Evolutionary conservation across 2,329 filamentous ascomycete genomes (phyloP), one percentile per base, ranked within the genome.

Genomic region (Chrysosporium keratinophilum): DNA sequence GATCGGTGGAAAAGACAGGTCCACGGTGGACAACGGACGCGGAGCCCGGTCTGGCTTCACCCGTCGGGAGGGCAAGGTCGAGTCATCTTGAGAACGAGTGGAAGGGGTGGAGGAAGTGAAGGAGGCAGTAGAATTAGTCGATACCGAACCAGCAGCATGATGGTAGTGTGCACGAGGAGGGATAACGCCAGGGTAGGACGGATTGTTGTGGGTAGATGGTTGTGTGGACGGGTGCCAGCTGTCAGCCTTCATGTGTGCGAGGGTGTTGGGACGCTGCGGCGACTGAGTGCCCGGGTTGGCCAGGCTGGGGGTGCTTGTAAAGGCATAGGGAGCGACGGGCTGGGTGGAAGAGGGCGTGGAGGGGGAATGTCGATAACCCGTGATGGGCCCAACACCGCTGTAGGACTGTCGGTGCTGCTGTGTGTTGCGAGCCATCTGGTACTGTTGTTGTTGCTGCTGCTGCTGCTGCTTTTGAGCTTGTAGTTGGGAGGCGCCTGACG

Each of bases 241-340:
- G 14, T 52, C 50, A 4, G 41, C 31, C 40, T 52, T 52, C 19
- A 52, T 15, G n/a, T 51, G 49, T 1, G 39, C 20, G 73, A 45
- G 78, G 70, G 62, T 71, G 65, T 58, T 77, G 69, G 67, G 78
- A 65, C 66, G 71, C 71, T 80, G 78, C 59, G 77, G 72, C 58
- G 73, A 71, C 43, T 69, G 69, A 47, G 62, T 50, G 41, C 11
- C 31, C 5, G 64, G 54, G 56, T 76, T 78, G 57, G 79, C 77
- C 61, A 87, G 70, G 58, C 76, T 82, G 20, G 85, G 83, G n/a
- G 84, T 84, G 61, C 76, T 78, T 2, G 81, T 85, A 65, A 89
- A 89, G 41, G 85, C 84, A 70, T 89, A 90, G 7, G 85, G 85
- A 65, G 88, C 84, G 57, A 87, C 80, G 12, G 84, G 80, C 72